phyloP scores from a whole-genome alignment of 2,329 filamentous ascomycete genomes.

The Fusarium udum region DNA sequence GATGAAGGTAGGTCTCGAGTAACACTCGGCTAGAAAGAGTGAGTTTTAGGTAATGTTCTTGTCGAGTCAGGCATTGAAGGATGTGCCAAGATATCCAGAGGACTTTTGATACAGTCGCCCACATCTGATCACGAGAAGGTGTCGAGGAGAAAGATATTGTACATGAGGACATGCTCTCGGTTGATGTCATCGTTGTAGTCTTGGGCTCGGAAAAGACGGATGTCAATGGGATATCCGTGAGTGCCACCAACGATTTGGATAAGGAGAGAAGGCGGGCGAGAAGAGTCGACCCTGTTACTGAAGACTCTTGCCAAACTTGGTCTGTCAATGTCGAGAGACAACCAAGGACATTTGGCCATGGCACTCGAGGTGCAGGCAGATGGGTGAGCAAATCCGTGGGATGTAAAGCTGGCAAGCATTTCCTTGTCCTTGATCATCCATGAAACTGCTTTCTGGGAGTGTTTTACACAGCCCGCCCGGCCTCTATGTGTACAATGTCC shows the following conservation, averaged over 20 bases:
- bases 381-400: background rate
- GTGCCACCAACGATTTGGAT: too few species aligned
- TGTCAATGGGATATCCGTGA: background rate
- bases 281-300: background rate
- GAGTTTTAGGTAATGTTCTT: background rate
- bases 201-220: slow-evolving; percentile 12
- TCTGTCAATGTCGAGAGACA: background rate
- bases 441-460: background rate
- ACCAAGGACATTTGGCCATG: background rate
- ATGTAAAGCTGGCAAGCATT: background rate
- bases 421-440: background rate
- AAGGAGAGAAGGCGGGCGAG: background rate
- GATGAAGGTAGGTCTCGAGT: background rate
- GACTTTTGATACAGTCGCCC: slow-evolving; percentile 15
- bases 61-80: background rate
- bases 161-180: background rate
- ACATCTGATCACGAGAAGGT: slow-evolving; percentile 14
- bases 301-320: background rate
- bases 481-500: background rate
- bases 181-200: background rate
- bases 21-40: background rate
- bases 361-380: background rate
- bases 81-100: background rate
- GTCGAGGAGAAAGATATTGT: background rate
- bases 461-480: background rate